phyloP scores from a whole-genome alignment of 140 eudicot genomes.

The Bidens hawaiensis region DNA sequence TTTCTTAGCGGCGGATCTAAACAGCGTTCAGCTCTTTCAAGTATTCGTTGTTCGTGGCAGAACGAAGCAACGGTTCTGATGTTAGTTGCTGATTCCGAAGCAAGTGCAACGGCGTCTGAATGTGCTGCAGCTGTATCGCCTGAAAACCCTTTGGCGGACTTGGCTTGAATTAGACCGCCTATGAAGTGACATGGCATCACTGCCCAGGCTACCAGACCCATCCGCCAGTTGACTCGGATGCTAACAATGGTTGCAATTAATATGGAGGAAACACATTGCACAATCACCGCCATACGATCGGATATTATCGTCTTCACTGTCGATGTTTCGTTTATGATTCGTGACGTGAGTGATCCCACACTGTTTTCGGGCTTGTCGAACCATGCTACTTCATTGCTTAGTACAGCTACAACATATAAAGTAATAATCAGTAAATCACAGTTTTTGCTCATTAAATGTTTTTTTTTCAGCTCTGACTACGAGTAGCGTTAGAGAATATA shows the following conservation, averaged over 20 bases:
- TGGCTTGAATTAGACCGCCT: slow-evolving; percentile 78
- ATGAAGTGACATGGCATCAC: slow-evolving; percentile 94
- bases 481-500: too few relatives aligned
- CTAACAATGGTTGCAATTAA: slow-evolving; percentile 67
- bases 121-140: slow-evolving; percentile 57
- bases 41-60: slow-evolving; percentile 63
- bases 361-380: slow-evolving; percentile 64
- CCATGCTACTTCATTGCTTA: slow-evolving; percentile 73
- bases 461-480: too few relatives aligned
- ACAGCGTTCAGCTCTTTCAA: slow-evolving; percentile 42
- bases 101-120: slow-evolving; percentile 59
- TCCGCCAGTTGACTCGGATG: slow-evolving; percentile 63
- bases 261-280: slow-evolving; percentile 76
- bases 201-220: slow-evolving; percentile 92
- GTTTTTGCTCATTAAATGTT: not conserved
- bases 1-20: slow-evolving; percentile 32
- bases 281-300: slow-evolving; percentile 83
- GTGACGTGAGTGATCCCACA: slow-evolving; percentile 64
- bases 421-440: too few relatives aligned
- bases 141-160: slow-evolving; percentile 80
- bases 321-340: slow-evolving; percentile 62
- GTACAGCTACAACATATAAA: slow-evolving; percentile 38
- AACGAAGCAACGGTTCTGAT: slow-evolving; percentile 70
- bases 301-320: slow-evolving; percentile 77
- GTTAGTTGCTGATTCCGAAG: slow-evolving; percentile 68